Conservation (phyloP, 805 yeast genomes). For the Sungouiozyma ichnusensis region DNA sequence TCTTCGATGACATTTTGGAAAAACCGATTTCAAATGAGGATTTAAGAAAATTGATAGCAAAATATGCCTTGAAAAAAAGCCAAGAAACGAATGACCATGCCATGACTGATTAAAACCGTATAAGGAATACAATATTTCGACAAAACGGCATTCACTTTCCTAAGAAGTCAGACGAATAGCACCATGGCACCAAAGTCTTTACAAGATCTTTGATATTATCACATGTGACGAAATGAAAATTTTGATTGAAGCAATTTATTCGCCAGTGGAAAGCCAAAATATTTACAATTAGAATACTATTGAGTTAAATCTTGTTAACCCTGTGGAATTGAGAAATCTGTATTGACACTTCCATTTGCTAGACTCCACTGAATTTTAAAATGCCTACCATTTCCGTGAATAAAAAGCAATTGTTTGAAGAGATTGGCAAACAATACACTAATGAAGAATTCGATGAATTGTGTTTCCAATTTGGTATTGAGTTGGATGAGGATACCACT, state of each 20-base stretch:
- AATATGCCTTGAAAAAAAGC: constrained; percentile 23
- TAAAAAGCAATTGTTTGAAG: constrained; percentile 79
- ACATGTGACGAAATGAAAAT: neutral
- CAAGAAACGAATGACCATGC: constrained; percentile 26
- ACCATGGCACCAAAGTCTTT: too few species aligned
- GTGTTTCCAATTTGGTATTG: constrained; percentile 95
- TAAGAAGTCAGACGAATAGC: too few species aligned
- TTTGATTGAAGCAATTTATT: neutral
- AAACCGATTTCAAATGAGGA: constrained; percentile 42
- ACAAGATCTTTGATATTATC: too few species aligned
- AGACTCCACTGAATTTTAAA: neutral
- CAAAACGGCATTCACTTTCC: too few species aligned
- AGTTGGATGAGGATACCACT: constrained; percentile 94
- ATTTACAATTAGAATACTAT: neutral
- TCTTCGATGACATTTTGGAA: constrained; percentile 61
- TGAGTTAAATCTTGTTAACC: too few species aligned
- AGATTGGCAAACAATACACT: constrained; percentile 60
- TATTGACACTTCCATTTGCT: neutral
- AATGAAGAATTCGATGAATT: constrained; percentile 92
- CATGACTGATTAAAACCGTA: constrained; percentile 24
- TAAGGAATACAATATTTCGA: too few species aligned
- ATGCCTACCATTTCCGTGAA: constrained; percentile 98
- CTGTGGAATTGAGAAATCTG: neutral
- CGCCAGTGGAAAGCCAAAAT: neutral
- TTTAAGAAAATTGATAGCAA: constrained; percentile 21